Conservation (phyloP, 306 rosid genomes). For the Quercus suber region DNA sequence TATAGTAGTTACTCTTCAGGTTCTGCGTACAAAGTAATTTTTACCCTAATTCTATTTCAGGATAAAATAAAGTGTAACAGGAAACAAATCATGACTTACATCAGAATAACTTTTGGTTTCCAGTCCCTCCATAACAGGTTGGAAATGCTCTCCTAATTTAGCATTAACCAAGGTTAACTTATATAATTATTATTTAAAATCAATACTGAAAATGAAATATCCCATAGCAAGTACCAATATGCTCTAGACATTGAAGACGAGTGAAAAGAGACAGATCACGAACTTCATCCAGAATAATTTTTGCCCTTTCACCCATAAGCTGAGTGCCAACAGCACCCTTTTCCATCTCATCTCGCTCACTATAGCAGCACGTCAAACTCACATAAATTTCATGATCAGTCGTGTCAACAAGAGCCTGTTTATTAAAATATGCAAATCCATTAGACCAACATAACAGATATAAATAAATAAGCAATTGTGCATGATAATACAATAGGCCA, state of each 20-base stretch:
- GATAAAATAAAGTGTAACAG: background rate
- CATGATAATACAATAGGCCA: background rate
- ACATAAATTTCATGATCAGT: constrained; percentile 69
- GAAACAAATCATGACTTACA: constrained; percentile 49
- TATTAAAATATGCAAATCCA: constrained; percentile 4
- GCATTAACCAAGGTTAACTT: constrained; percentile 27
- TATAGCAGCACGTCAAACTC: constrained; percentile 67
- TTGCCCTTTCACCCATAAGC: constrained; percentile 84
- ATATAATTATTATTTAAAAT: constrained; percentile 10
- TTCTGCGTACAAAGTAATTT: background rate
- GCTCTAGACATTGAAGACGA: constrained; percentile 64
- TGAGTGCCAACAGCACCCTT: constrained; percentile 88
- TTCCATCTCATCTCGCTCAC: constrained; percentile 53
- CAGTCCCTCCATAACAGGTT: constrained; percentile 53
- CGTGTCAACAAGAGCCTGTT: constrained; percentile 80
- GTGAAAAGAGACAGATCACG: constrained; percentile 57
- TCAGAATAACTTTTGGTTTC: constrained; percentile 43
- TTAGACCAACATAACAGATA: constrained; percentile 12
- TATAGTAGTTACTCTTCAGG: background rate
- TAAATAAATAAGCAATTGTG: background rate
- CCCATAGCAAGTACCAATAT: constrained; percentile 58
- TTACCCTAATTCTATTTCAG: background rate
- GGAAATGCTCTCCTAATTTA: constrained; percentile 71
- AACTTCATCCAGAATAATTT: constrained; percentile 79
- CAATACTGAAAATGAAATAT: constrained; percentile 11